Evolutionary conservation across 495 filamentous ascomycete genomes (phyloP).

Genomic region (Stereocaulon alpinum): DNA sequence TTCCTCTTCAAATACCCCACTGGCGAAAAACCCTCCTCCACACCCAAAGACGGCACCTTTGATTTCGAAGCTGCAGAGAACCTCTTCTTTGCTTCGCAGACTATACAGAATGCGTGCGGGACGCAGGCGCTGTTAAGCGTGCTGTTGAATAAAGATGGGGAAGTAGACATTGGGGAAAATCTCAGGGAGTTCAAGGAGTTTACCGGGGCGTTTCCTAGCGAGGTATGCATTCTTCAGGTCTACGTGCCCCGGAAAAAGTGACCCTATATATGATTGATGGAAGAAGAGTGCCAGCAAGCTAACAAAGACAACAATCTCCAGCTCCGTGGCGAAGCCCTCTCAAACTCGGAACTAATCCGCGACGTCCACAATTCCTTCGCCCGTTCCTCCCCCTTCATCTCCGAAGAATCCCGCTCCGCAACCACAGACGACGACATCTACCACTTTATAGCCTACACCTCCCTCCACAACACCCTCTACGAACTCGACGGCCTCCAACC

Average conservation of each 20-base stretch:
- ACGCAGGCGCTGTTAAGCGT: conserved; percentile 93
- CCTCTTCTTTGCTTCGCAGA: conserved; percentile 93
- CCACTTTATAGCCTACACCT: conserved; percentile 95
- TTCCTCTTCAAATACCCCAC: conserved; percentile 98
- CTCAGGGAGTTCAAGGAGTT: conserved; percentile 83
- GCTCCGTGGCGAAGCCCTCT: conserved; percentile 55
- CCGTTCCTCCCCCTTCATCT: conserved; percentile 75
- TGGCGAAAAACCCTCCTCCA: conserved; percentile 49
- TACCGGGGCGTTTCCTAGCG: conserved; percentile 74
- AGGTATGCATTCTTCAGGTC: conserved; percentile 34
- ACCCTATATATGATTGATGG: too few species aligned
- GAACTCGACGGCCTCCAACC: conserved; percentile 94
- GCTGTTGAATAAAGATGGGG: conserved; percentile 68
- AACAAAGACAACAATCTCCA: too few species aligned
- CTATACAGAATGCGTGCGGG: conserved; percentile 98
- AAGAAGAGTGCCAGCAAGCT: too few species aligned
- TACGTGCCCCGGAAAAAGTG: too few species aligned
- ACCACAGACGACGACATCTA: conserved; percentile 69
- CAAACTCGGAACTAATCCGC: conserved; percentile 71
- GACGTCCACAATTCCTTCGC: conserved; percentile 92
- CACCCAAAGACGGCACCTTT: conserved; percentile 65
- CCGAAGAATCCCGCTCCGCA: conserved; percentile 62
- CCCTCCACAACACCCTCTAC: conserved; percentile 69
- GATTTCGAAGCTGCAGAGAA: conserved; percentile 61
- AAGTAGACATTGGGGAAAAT: conserved; percentile 48